Evolutionary conservation across 2,329 filamentous ascomycete genomes (phyloP).

Genomic region (Venturia carpophila): DNA sequence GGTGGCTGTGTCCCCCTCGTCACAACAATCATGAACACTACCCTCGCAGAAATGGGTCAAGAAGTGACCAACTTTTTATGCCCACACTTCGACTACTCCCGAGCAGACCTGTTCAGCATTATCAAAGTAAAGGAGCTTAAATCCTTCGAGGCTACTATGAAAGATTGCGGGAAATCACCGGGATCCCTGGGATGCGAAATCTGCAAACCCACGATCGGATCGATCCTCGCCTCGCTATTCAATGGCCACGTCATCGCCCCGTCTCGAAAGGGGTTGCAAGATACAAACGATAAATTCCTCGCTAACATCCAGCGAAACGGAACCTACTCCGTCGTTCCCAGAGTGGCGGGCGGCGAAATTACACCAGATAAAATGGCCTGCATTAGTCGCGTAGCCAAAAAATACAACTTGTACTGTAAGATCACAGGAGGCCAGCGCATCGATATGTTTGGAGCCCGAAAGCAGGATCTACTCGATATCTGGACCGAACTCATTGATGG

Average conservation of each 20-base stretch:
- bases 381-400: conserved; percentile 75
- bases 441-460: conserved; percentile 85
- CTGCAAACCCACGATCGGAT: conserved; percentile 76
- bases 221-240: conserved; percentile 73
- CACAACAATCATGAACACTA: conserved; percentile 81
- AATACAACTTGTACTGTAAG: conserved; percentile 80
- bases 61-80: conserved; percentile 83
- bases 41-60: conserved; percentile 75
- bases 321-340: conserved; percentile 79
- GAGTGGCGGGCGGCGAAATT: conserved; percentile 78
- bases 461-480: conserved; percentile 74
- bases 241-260: conserved; percentile 74
- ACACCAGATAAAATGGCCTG: conserved; percentile 76
- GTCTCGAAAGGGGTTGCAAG: conserved; percentile 66
- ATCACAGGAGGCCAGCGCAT: conserved; percentile 89
- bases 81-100: conserved; percentile 73
- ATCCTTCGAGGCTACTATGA: conserved; percentile 69
- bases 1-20: conserved; percentile 85
- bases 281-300: conserved; percentile 82
- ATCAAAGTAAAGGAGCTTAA: conserved; percentile 71
- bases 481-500: conserved; percentile 73
- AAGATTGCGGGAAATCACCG: conserved; percentile 56
- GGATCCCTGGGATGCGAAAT: conserved; percentile 73
- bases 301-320: conserved; percentile 89
- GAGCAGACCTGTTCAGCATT: conserved; percentile 88